Evolutionary conservation across 169 alveolate species (phyloP).

Genomic region (Eimeria falciformis): DNA sequence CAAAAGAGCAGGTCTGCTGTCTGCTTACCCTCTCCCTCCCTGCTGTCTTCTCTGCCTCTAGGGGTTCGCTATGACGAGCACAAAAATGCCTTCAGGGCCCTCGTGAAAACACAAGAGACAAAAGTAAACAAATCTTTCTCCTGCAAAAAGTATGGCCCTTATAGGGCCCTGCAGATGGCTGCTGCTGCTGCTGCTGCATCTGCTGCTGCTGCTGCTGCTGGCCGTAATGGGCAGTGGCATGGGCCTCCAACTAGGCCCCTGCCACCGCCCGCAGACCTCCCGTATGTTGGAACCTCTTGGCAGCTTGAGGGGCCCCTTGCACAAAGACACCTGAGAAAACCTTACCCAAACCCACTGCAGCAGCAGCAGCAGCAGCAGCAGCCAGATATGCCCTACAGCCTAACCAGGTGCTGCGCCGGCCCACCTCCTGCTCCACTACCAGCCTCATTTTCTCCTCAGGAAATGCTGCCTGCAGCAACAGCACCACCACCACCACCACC

Average conservation of each 20-base stretch:
- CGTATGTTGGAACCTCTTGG: too few species aligned
- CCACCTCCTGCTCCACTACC: not conserved
- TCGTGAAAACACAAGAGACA: constrained; percentile 18
- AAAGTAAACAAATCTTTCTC: constrained; percentile 29
- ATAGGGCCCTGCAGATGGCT: constrained; percentile 25
- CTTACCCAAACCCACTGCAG: not conserved
- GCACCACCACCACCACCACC: not conserved
- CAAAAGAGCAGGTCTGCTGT: not conserved
- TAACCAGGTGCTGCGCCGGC: not conserved
- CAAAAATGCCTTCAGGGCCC: constrained; percentile 42
- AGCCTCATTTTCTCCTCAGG: constrained; percentile 2
- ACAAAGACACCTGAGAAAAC: not conserved
- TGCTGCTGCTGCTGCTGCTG: constrained; percentile 4
- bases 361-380: constrained; percentile 52
- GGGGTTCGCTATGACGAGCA: constrained; percentile 63
- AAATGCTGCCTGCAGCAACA: not conserved
- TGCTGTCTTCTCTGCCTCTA: constrained; percentile 1
- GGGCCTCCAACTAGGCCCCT: not conserved
- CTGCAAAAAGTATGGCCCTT: constrained; percentile 50
- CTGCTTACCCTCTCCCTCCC: constrained; percentile 3
- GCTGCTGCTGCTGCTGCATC: constrained; percentile 15
- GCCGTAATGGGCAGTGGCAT: not conserved
- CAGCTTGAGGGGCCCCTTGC: too few species aligned
- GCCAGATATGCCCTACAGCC: not conserved
- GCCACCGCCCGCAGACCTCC: not conserved